Evolutionary conservation across 1,284 basidiomycete species (phyloP), one percentile per base, ranked within the genome.

Genomic region (Ceratobasidium theobromae): DNA sequence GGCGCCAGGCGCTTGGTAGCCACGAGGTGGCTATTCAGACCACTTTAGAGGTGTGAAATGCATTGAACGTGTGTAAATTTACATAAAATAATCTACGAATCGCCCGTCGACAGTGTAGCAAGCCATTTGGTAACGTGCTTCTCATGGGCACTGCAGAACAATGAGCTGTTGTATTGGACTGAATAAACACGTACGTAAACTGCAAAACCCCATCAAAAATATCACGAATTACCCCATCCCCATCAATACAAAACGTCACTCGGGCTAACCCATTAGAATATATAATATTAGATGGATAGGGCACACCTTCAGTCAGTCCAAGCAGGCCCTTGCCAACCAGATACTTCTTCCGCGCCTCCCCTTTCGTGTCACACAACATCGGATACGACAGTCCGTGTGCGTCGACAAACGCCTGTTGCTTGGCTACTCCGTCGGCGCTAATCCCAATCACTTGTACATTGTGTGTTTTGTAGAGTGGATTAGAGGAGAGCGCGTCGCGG

Each of bases 341-440:
- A 72, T 88, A 93, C 1, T 82, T 79, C 72, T 85, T 84, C 67
- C 85, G 79, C 11, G 81, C 86, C 65, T 81, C 79, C 30, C 85
- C 85, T 18, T 85, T 80, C 18, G 76, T 73, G 71, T 93, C 91
- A 70, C 87, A 90, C 70, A 93, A 75, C 18, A 93, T 80, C 3
- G 88, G 87, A 75, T 88, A 93, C 82, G 83, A 82, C 66, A 93
- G 78, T 48, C 84, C 84, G 69, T 92, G 73, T 72, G 88, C 84
- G 71, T 88, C 86, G 3, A 85, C 88, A 72, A 91, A 92, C 9
- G 78, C 72, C 75, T 86, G 86, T 76, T 91, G 87, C 71, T 86
- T 86, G 65, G 82, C 80, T 14, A 89, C 84, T 0, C 86, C 72
- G 73, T 92, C 88, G 49, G 80, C 77, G 72, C 87, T 89, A 66